Conservation (phyloP, 2,329 filamentous ascomycete genomes). For the Fusarium longipes region DNA sequence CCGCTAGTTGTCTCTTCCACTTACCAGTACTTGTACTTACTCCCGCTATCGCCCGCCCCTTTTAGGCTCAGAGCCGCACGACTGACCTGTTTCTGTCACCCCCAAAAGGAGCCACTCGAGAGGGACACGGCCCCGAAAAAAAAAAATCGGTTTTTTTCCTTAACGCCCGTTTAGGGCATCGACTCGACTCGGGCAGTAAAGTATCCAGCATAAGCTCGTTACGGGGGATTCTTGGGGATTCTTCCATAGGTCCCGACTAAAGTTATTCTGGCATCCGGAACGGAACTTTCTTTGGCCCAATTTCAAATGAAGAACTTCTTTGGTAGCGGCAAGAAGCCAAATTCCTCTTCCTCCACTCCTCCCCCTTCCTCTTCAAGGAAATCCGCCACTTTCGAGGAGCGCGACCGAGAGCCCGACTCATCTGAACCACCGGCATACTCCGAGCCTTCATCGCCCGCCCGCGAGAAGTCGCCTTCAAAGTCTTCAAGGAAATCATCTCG, state of each 20-base stretch:
- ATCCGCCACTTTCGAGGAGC: conserved; percentile 51
- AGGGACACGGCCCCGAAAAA: conserved; percentile 44
- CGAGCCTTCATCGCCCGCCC: conserved; percentile 53
- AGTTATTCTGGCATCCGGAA: conserved; percentile 21
- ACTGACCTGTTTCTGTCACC: conserved; percentile 24
- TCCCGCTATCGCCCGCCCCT: conserved; percentile 26
- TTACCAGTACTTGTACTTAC: conserved; percentile 4
- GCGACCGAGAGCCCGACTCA: conserved; percentile 50
- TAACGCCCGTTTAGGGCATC: conserved; percentile 51
- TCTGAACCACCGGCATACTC: conserved; percentile 49
- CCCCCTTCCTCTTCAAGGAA: conserved; percentile 54
- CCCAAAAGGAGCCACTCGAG: conserved; percentile 34
- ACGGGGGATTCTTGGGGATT: conserved; percentile 50
- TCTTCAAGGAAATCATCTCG: conserved; percentile 49
- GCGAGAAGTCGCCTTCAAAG: conserved; percentile 53
- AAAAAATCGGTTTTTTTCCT: conserved; percentile 45
- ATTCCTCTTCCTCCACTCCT: conserved; percentile 30
- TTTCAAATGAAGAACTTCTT: conserved; percentile 64
- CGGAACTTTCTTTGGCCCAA: conserved; percentile 44
- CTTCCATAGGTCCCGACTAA: conserved; percentile 31
- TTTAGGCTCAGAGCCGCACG: conserved; percentile 38
- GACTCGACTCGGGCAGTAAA: conserved; percentile 47
- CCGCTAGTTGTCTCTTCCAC: not conserved
- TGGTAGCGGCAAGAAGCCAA: conserved; percentile 56
- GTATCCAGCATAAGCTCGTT: conserved; percentile 56